Conservation (phyloP, 2,329 filamentous ascomycete genomes). For the Fusarium nygamai region DNA sequence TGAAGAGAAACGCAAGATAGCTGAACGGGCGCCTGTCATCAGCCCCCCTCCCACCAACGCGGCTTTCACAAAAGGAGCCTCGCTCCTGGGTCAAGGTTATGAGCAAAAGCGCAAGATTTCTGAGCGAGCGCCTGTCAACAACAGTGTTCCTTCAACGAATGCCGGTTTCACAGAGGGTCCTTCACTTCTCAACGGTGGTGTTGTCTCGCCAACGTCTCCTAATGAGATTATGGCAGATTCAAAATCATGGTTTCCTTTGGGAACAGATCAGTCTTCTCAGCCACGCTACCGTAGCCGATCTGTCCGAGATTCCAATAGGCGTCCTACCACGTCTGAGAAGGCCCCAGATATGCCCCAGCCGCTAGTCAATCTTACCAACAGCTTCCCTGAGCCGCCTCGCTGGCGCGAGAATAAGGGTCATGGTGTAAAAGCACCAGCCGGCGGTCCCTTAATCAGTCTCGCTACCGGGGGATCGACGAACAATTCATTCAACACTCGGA, state of each 20-base stretch:
- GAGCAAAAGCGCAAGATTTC: conserved; percentile 55
- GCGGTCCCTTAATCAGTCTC: conserved; percentile 58
- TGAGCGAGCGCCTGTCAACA: conserved; percentile 40
- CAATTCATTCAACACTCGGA: conserved; percentile 17
- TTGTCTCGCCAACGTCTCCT: conserved; percentile 32
- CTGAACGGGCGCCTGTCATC: conserved; percentile 41
- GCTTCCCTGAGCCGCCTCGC: conserved; percentile 71
- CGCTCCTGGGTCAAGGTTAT: conserved; percentile 61
- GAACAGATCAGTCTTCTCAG: conserved; percentile 48
- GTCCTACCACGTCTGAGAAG: conserved; percentile 41
- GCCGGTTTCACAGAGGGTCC: conserved; percentile 65
- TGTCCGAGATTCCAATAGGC: conserved; percentile 26
- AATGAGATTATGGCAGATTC: conserved; percentile 44
- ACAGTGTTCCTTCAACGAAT: conserved; percentile 42
- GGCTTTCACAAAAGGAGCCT: conserved; percentile 66
- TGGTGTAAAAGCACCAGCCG: conserved; percentile 53
- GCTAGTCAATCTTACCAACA: conserved; percentile 71
- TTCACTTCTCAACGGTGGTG: conserved; percentile 62
- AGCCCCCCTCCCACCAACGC: conserved; percentile 43
- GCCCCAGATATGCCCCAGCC: conserved; percentile 61
- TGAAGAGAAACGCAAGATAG: conserved; percentile 55
- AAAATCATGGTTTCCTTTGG: conserved; percentile 51
- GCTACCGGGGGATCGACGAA: conserved; percentile 47
- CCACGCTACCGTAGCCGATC: conserved; percentile 45
- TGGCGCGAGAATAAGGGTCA: conserved; percentile 63